Conservation (phyloP, 208 protist genomes). For the Trypanosoma mega region DNA sequence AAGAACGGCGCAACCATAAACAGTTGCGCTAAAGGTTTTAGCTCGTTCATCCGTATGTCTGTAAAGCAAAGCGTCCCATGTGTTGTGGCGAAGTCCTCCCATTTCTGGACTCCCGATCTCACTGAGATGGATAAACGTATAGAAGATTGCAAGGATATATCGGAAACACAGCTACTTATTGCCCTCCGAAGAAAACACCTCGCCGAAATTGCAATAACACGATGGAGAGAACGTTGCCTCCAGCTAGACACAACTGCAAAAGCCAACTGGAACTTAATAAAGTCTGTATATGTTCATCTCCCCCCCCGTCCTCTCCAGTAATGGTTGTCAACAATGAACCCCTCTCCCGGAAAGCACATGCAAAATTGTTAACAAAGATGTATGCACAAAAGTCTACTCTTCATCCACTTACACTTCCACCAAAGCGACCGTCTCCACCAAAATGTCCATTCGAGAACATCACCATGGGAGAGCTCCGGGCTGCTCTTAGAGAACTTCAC, state of each 20-base stretch:
- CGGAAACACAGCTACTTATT: too few species aligned
- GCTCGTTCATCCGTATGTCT: too few species aligned
- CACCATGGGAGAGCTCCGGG: too few species aligned
- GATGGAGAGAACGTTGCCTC: neutral
- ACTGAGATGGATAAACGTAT: neutral
- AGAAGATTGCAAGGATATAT: too few species aligned
- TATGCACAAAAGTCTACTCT: neutral
- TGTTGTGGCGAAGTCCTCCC: neutral
- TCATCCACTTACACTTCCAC: too few species aligned
- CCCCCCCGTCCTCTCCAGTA: neutral
- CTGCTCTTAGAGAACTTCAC: too few species aligned
- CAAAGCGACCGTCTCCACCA: too few species aligned
- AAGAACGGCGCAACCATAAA: too few species aligned
- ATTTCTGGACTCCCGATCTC: neutral
- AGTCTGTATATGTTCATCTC: constrained; percentile 1
- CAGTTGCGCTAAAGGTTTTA: too few species aligned
- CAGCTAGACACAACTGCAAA: neutral
- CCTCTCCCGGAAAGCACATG: neutral
- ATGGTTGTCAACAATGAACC: neutral
- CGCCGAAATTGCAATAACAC: neutral
- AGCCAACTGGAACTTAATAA: constrained; percentile 7
- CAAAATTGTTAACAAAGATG: neutral
- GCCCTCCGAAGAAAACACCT: too few species aligned
- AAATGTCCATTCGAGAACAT: too few species aligned
- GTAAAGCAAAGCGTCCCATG: neutral